A percentile compares a stretch with the other conserved stretches of the same genome.
Evolutionary conservation across 2,329 filamentous ascomycete genomes (phyloP).

Genomic region (Aspergillus cejpii): DNA sequence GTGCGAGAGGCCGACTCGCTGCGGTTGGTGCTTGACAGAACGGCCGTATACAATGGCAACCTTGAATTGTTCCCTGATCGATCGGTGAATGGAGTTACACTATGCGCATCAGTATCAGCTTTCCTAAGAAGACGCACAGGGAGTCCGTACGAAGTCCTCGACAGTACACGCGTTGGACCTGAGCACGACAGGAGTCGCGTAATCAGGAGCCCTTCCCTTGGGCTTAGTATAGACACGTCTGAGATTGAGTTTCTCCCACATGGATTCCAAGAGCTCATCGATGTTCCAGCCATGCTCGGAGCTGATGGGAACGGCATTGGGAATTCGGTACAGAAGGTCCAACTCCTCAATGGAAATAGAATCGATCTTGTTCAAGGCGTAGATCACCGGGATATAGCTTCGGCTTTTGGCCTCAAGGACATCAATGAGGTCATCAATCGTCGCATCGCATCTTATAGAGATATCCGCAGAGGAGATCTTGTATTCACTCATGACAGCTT

Average conservation of each 20-base stretch:
- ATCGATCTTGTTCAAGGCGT: constrained; percentile 98
- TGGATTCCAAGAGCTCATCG: constrained; percentile 90
- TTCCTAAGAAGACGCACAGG: neutral
- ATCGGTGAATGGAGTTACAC: constrained; percentile 97
- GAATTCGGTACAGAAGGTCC: constrained; percentile 91
- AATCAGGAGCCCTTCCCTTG: constrained; percentile 90
- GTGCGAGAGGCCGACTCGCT: constrained; percentile 84
- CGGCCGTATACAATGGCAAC: constrained; percentile 93
- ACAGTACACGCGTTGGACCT: constrained; percentile 76
- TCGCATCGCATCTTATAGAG: constrained; percentile 94
- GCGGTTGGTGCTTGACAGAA: constrained; percentile 97
- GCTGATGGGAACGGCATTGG: constrained; percentile 93
- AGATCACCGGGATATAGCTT: constrained; percentile 97
- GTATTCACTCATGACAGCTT: constrained; percentile 95
- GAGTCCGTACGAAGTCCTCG: constrained; percentile 82
- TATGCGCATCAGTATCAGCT: constrained; percentile 42
- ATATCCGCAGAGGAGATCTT: constrained; percentile 95
- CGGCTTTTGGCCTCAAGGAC: constrained; percentile 88
- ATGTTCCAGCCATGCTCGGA: constrained; percentile 98
- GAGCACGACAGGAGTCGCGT: constrained; percentile 82
- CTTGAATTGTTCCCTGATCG: constrained; percentile 92
- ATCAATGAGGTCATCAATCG: constrained; percentile 94
- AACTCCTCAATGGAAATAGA: constrained; percentile 96
- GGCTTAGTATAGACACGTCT: constrained; percentile 96
- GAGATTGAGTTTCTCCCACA: constrained; percentile 96